These are phyloP conservation scores for Porphyrellus cyaneotinctus DNA, from an alignment of 768 basidiomycete species.

Conservation along the genomic window DNA sequence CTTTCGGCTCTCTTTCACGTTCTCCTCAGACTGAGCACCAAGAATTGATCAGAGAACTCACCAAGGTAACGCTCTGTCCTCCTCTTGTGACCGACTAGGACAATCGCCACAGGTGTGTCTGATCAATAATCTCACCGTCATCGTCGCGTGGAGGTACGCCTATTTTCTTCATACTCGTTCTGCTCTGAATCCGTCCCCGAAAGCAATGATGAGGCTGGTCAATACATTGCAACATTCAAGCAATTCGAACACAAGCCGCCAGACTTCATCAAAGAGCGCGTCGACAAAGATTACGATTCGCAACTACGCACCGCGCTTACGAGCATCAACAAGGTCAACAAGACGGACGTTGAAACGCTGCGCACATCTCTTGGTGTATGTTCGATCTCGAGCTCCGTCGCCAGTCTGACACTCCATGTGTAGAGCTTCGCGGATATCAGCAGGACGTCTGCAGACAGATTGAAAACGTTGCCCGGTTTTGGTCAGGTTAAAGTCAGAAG, in stretches of 20 bases:
- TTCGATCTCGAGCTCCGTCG: constrained; percentile 7
- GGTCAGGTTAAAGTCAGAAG: constrained; percentile 92
- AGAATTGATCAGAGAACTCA: constrained; percentile 87
- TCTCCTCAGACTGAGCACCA: constrained; percentile 77
- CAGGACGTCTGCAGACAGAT: constrained; percentile 62
- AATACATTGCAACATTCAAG: constrained; percentile 88
- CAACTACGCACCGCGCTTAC: constrained; percentile 81
- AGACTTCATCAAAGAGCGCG: constrained; percentile 89
- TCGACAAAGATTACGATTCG: constrained; percentile 84
- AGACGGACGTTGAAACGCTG: constrained; percentile 94
- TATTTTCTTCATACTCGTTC: constrained; percentile 4
- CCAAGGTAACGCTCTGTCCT: constrained; percentile 51
- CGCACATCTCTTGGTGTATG: constrained; percentile 88
- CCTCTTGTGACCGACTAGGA: constrained; percentile 3
- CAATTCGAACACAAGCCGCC: constrained; percentile 92
- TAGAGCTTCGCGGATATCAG: constrained; percentile 88
- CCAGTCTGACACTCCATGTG: constrained; percentile 1
- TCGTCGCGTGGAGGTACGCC: constrained; percentile 86
- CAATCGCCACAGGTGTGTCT: constrained; percentile 59
- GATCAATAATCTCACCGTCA: constrained; percentile 89
- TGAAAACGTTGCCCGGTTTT: constrained; percentile 86
- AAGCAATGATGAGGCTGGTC: constrained; percentile 88
- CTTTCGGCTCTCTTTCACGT: not conserved
- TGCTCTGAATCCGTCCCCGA: not conserved
- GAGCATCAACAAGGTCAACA: constrained; percentile 89